Evolutionary conservation across 2,329 filamentous ascomycete species (phyloP), one percentile per base, ranked within the genome.

Genomic region (Xylariomycetidae sp.): DNA sequence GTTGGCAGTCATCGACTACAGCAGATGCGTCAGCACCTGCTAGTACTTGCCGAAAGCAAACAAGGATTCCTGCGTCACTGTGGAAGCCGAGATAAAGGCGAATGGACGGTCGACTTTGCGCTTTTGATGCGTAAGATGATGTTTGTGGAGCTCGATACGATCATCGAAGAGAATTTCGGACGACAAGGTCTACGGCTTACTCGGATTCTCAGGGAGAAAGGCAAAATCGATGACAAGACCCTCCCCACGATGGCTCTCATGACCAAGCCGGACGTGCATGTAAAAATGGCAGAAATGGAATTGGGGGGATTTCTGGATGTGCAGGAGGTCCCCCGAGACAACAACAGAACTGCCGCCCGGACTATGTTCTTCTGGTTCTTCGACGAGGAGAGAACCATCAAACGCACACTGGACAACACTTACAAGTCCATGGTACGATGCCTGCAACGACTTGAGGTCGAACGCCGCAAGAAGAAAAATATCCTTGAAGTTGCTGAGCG

Each of bases 281-380:
- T 82, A 37, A 84, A 88, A 42, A 82, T 97, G 61, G 82, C 86
- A 11, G 79, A 82, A 41, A 85, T 98, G 73, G 86, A 94, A 48
- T 81, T 88, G 57, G 80, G 80, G 13, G 90, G 92, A 2, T 82
- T 92, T 40, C 79, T 95, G 10, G 88, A 97, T 46, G 78, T 94
- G 5, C 92, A 98, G 58, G 92, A 98, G 64, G 83, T 98, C 1
- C 92, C 92, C 1, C 85, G 86, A 45, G 90, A 97, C 51, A 83
- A 83, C 45, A 82, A 81, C 41, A 82, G 88, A 20, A 77, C 85
- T 49, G 86, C 89, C 1, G 85, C 82, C 42, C 80, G 88, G 33
- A 94, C 88, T 1, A 74, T 95, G 16, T 97, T 89, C 57, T 77
- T 97, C 36, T 96, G 89, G 82, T 95, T 80, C 67, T 94, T 88